These are phyloP conservation scores for Pyronema domesticum DNA, from an alignment of 495 filamentous ascomycete genomes.

Conservation along the genomic window DNA sequence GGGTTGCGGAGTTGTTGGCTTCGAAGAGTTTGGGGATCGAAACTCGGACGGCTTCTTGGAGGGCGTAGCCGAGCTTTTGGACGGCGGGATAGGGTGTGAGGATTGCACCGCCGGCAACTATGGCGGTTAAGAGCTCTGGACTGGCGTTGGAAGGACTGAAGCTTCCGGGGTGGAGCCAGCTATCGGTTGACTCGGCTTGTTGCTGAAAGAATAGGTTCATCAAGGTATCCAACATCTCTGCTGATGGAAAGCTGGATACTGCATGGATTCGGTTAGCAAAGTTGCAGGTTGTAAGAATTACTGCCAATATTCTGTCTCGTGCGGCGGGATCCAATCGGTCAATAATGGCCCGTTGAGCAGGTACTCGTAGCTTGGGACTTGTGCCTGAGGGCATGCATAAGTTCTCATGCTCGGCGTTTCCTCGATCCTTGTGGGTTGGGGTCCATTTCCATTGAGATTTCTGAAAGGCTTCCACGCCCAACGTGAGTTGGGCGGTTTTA, in stretches of 20 bases:
- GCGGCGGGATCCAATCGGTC: slow-evolving; percentile 32
- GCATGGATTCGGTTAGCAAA: slow-evolving; percentile 31
- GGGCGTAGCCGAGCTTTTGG: slow-evolving; percentile 43
- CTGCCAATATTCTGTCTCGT: slow-evolving; percentile 39
- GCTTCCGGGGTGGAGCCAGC: slow-evolving; percentile 41
- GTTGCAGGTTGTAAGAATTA: slow-evolving; percentile 37
- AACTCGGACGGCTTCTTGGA: slow-evolving; percentile 41
- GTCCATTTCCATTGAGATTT: neutral
- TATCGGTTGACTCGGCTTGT: slow-evolving; percentile 32
- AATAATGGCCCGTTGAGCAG: slow-evolving; percentile 25
- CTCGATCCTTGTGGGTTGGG: slow-evolving; percentile 2
- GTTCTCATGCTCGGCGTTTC: slow-evolving; percentile 15
- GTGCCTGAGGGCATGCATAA: slow-evolving; percentile 22
- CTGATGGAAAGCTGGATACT: slow-evolving; percentile 42
- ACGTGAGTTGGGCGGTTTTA: neutral
- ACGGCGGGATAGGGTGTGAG: slow-evolving; percentile 37
- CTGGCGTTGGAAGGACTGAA: slow-evolving; percentile 34
- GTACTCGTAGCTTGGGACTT: slow-evolving; percentile 27
- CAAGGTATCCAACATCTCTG: slow-evolving; percentile 39
- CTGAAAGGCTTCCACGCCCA: neutral
- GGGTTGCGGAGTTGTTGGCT: slow-evolving; percentile 38
- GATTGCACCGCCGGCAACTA: slow-evolving; percentile 40
- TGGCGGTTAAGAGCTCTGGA: slow-evolving; percentile 37
- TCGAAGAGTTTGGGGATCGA: slow-evolving; percentile 36
- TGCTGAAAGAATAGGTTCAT: slow-evolving; percentile 42